Evolutionary conservation across 192 early-diverging fungal species (phyloP).

Genomic region (Rhizophlyctis rosea): DNA sequence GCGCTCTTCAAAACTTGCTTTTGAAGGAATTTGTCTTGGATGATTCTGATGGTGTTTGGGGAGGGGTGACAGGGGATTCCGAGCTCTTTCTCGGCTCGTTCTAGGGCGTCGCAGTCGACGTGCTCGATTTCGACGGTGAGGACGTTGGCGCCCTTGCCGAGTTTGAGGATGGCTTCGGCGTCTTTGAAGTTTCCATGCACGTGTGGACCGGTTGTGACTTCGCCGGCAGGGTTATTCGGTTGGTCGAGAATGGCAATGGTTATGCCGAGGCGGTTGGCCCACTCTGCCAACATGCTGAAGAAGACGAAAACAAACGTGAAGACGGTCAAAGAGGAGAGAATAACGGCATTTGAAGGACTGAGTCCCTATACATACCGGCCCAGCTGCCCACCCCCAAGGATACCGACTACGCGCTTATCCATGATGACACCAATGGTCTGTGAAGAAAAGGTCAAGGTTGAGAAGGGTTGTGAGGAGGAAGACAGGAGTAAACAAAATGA

Average conservation of each 20-base stretch:
- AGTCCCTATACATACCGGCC: slow-evolving; percentile 71
- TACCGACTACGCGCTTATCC: slow-evolving; percentile 36
- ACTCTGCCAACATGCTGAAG: slow-evolving; percentile 85
- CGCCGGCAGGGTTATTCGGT: slow-evolving; percentile 72
- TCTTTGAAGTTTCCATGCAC: slow-evolving; percentile 86
- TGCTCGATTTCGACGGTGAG: slow-evolving; percentile 99
- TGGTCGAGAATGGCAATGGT: slow-evolving; percentile 81
- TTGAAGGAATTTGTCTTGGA: slow-evolving; percentile 96
- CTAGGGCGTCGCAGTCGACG: slow-evolving; percentile 69
- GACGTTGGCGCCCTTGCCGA: slow-evolving; percentile 73
- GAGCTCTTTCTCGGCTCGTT: slow-evolving; percentile 41
- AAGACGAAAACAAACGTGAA: background rate
- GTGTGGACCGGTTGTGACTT: slow-evolving; percentile 75
- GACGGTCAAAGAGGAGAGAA: background rate
- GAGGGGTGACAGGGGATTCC: slow-evolving; percentile 69
- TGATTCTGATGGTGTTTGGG: slow-evolving; percentile 76
- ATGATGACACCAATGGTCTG: slow-evolving; percentile 8
- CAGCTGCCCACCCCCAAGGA: slow-evolving; percentile 91
- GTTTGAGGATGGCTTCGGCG: slow-evolving; percentile 65
- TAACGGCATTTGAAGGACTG: background rate
- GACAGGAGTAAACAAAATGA: too few species aligned
- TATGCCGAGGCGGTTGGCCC: slow-evolving; percentile 88
- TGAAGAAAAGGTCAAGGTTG: background rate
- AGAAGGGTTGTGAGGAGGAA: too few species aligned
- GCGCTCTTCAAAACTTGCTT: slow-evolving; percentile 71